Evolutionary conservation across 768 basidiomycete species (phyloP).

Genomic region (Russula olivacea): DNA sequence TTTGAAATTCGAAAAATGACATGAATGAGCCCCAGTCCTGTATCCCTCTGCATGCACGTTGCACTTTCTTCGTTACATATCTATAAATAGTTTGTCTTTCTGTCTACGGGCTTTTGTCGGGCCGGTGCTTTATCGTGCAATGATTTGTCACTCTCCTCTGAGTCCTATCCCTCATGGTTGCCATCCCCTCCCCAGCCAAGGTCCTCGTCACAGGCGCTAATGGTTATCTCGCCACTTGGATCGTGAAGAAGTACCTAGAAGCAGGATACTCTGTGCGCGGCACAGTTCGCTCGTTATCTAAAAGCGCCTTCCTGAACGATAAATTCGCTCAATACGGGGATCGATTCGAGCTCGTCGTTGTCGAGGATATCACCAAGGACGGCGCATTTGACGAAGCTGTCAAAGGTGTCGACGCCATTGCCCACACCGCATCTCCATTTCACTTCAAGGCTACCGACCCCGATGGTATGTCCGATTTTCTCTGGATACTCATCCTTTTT

Average conservation of each 20-base stretch:
- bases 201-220: slow-evolving; percentile 56
- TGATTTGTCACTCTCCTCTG: too few species aligned
- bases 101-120: too few species aligned
- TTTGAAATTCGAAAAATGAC: too few species aligned
- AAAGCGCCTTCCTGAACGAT: slow-evolving; percentile 51
- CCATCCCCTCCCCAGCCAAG: slow-evolving; percentile 32
- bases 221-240: slow-evolving; percentile 56
- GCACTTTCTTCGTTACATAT: too few species aligned
- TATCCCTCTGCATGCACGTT: too few species aligned
- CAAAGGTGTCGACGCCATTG: slow-evolving; percentile 66
- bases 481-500: background rate
- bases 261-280: slow-evolving; percentile 59
- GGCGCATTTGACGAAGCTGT: slow-evolving; percentile 74
- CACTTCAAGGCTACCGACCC: slow-evolving; percentile 40
- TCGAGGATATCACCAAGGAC: slow-evolving; percentile 60
- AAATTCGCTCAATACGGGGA: slow-evolving; percentile 49
- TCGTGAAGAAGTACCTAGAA: slow-evolving; percentile 51
- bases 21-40: too few species aligned
- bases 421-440: slow-evolving; percentile 64
- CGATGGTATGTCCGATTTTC: slow-evolving; percentile 24
- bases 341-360: slow-evolving; percentile 57
- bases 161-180: slow-evolving; percentile 32
- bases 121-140: background rate
- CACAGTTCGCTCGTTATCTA: slow-evolving; percentile 57
- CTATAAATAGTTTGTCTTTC: too few species aligned